A percentile compares a stretch with the other conserved stretches of the same genome.
These are phyloP conservation scores for apple (Malus domestica) DNA, from an alignment of 306 rosid species.

Conservation along the genomic window DNA sequence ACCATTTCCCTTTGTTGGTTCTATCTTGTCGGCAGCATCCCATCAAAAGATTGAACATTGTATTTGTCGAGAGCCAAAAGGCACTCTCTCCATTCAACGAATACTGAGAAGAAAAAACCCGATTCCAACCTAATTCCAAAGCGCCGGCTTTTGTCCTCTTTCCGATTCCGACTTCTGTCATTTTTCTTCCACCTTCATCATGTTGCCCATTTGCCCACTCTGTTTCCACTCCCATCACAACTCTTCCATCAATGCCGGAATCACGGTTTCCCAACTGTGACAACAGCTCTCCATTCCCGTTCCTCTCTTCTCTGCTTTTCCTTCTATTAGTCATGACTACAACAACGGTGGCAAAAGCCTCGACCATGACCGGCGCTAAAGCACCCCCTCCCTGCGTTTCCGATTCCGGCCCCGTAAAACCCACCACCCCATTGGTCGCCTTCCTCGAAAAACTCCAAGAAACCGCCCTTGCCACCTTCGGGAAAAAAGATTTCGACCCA, in stretches of 20 bases:
- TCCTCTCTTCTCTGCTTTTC: background rate
- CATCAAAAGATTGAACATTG: too few relatives aligned
- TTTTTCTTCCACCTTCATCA: background rate
- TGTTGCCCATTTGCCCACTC: background rate
- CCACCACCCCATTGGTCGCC: conserved; percentile 46
- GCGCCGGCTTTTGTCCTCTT: conserved; percentile 4
- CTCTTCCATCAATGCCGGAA: background rate
- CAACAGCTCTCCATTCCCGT: background rate
- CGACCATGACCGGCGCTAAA: background rate
- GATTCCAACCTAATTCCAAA: background rate
- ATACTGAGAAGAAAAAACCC: background rate
- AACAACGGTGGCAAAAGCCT: conserved; percentile 5
- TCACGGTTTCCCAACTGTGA: background rate
- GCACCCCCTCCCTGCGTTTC: background rate
- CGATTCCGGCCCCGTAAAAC: conserved; percentile 15
- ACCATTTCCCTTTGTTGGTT: background rate
- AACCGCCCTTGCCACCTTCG: conserved; percentile 40
- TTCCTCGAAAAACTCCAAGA: conserved; percentile 57
- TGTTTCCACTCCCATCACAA: background rate
- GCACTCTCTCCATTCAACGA: background rate
- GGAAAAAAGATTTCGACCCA: conserved; percentile 43
- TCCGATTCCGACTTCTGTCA: background rate
- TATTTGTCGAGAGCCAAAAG: background rate
- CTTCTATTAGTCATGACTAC: background rate
- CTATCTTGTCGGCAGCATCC: background rate